phyloP scores from a whole-genome alignment of 2,329 filamentous ascomycete genomes.

The Aureobasidium melanogenum region DNA sequence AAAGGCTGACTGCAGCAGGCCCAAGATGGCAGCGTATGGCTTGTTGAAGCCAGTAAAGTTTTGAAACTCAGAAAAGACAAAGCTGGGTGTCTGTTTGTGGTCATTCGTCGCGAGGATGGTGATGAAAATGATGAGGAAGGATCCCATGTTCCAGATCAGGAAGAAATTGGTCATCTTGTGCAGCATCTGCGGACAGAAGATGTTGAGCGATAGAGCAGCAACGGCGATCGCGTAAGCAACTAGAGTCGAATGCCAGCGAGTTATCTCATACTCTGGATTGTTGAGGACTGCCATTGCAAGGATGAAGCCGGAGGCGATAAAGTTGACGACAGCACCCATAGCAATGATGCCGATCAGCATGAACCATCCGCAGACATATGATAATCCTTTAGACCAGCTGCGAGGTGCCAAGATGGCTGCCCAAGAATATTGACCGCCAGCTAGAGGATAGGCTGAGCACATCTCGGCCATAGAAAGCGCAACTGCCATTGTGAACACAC shows the following conservation, averaged over 20 bases:
- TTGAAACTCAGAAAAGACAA: slow-evolving; percentile 48
- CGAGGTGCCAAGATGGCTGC: slow-evolving; percentile 47
- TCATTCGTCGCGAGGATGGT: slow-evolving; percentile 46
- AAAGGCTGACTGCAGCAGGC: slow-evolving; percentile 46
- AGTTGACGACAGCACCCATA: slow-evolving; percentile 48
- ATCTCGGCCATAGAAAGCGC: slow-evolving; percentile 53
- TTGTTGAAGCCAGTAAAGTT: slow-evolving; percentile 45
- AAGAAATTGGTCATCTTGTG: slow-evolving; percentile 42
- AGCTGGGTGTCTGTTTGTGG: slow-evolving; percentile 44
- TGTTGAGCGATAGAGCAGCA: slow-evolving; percentile 39
- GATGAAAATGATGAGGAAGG: slow-evolving; percentile 44
- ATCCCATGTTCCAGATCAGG: slow-evolving; percentile 45
- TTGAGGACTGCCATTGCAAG: slow-evolving; percentile 47
- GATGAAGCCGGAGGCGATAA: slow-evolving; percentile 47
- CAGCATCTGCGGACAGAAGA: slow-evolving; percentile 42
- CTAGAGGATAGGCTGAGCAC: slow-evolving; percentile 48
- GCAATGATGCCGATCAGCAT: slow-evolving; percentile 36
- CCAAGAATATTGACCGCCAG: slow-evolving; percentile 51
- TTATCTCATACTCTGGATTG: slow-evolving; percentile 42
- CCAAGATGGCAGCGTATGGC: slow-evolving; percentile 44
- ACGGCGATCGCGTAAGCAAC: slow-evolving; percentile 42
- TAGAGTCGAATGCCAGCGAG: slow-evolving; percentile 49
- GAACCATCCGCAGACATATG: slow-evolving; percentile 33
- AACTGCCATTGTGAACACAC: slow-evolving; percentile 42
- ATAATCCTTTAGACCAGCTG: slow-evolving; percentile 28